Evolutionary conservation across 1,284 basidiomycete species (phyloP).

Genomic region (Tranzscheliella williamsii): DNA sequence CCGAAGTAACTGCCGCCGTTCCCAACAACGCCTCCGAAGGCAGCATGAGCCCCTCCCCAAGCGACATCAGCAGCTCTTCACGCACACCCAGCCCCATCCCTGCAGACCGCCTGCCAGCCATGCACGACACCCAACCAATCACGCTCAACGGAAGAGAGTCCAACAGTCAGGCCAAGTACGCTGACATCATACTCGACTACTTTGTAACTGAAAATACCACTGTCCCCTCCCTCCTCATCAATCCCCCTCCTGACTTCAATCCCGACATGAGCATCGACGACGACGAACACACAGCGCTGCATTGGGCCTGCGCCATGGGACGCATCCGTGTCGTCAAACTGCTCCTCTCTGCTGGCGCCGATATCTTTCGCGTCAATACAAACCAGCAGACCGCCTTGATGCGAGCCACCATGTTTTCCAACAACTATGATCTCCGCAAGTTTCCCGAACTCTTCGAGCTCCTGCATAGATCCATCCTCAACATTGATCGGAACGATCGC

Average conservation of each 20-base stretch:
- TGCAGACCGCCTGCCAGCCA: conserved; percentile 38
- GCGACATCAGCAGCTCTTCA: conserved; percentile 80
- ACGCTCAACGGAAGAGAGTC: conserved; percentile 22
- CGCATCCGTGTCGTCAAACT: conserved; percentile 94
- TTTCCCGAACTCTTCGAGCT: conserved; percentile 98
- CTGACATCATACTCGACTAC: conserved; percentile 95
- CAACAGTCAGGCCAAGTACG: conserved; percentile 67
- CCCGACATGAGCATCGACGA: conserved; percentile 97
- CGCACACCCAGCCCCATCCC: conserved; percentile 78
- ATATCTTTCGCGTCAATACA: conserved; percentile 96
- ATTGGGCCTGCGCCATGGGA: conserved; percentile 99
- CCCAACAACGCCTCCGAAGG: conserved; percentile 65
- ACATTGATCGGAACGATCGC: conserved; percentile 97
- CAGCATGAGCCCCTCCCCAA: conserved; percentile 78
- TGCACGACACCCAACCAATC: conserved; percentile 13
- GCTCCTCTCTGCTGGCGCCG: conserved; percentile 88
- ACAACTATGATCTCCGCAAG: conserved; percentile 99
- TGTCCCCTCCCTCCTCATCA: conserved; percentile 83
- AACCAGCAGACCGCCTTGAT: conserved; percentile 96
- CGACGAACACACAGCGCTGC: conserved; percentile 93
- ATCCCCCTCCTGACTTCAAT: conserved; percentile 89
- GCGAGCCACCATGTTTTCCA: conserved; percentile 99
- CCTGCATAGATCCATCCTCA: conserved; percentile 92
- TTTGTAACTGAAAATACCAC: conserved; percentile 97
- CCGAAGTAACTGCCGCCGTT: conserved; percentile 38